Base-by-base conservation (phyloP, 1,284 basidiomycete species). In the Fomitopsis palustris region DNA sequence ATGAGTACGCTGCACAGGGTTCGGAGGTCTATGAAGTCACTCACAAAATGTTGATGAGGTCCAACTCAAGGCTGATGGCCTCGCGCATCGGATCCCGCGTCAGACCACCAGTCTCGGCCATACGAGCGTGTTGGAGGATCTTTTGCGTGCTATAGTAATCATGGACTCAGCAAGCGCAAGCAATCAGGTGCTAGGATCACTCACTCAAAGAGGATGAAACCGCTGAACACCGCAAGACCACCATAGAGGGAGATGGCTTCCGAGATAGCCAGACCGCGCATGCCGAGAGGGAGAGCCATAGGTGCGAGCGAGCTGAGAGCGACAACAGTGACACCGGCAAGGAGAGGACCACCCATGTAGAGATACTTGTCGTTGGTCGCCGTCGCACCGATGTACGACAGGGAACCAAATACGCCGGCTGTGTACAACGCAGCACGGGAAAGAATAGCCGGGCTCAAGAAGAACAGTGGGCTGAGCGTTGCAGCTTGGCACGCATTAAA, bases 351-450 rank as follows among this genome's bases (percentile, higher is more conserved):
- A 54, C 94, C 94, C 75, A 94, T 83, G 74, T 90, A 90, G 33
- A 96, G 75, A 72, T 89, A 96, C 71, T 86, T 90, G 74, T 95
- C 92, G 67, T 87, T 92, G 65, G 79, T 88, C 31, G 94, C 94
- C 19, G 95, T 96, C 9, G 93, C 93, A 33, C 94, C 94, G 29
- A 96, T 84, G 69, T 94, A 96, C 38, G 88, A 90, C 31, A 96
- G 81, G 7, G 87, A 84, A 6, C 93, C 94, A 19, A 95, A 87
- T 3, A 95, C 83, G 49, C 93, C 94, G 47, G 87, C 83, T 0
- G 94, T 96, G 75, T 96, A 96, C 5, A 96, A 77, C 12, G 92
- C 94, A 9, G 94, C 95, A 42, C 94, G 85, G n/a, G 90, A 88
- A 49, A 96, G 82, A 61, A 96, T 82, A 14, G 92, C 92, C 1